phyloP scores from a whole-genome alignment of 305 asterid species.

The Fraxinus floribunda region DNA sequence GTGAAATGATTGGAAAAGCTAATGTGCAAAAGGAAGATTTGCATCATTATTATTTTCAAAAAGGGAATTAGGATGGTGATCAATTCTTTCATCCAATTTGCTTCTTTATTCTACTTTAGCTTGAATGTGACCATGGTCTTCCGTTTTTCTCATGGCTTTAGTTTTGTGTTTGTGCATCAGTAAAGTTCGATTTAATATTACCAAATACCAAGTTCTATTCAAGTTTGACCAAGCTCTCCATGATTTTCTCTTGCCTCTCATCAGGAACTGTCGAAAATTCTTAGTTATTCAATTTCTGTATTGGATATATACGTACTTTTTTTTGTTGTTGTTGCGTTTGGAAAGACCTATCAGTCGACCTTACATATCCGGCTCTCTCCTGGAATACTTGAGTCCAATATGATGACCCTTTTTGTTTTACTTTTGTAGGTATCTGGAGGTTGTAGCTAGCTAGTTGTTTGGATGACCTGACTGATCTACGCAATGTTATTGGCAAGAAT shows the following conservation, averaged over 20 bases:
- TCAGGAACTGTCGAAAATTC: slow-evolving; percentile 6
- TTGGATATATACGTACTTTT: background rate
- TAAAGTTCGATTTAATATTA: background rate
- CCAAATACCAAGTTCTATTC: background rate
- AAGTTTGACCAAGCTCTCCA: slow-evolving; percentile 7
- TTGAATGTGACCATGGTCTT: background rate
- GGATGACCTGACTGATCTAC: slow-evolving; percentile 33
- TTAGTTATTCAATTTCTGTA: background rate
- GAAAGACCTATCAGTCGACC: background rate
- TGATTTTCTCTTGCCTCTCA: background rate
- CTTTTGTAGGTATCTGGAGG: slow-evolving; percentile 32
- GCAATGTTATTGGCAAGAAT: slow-evolving; percentile 27
- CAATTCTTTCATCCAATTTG: background rate
- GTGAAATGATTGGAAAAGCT: slow-evolving; percentile 8
- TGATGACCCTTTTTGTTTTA: slow-evolving; percentile 11
- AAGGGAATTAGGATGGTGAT: background rate
- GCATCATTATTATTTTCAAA: background rate
- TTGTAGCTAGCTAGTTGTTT: slow-evolving; percentile 32
- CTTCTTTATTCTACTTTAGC: background rate
- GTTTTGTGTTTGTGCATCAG: background rate
- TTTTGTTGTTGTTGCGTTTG: background rate
- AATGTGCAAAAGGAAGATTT: background rate
- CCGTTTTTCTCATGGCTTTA: background rate
- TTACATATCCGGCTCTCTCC: background rate
- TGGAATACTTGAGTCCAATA: background rate